A percentile compares a stretch with the other conserved stretches of the same genome.
phyloP scores from a whole-genome alignment of 306 rosid genomes.

The Pyrus communis region DNA sequence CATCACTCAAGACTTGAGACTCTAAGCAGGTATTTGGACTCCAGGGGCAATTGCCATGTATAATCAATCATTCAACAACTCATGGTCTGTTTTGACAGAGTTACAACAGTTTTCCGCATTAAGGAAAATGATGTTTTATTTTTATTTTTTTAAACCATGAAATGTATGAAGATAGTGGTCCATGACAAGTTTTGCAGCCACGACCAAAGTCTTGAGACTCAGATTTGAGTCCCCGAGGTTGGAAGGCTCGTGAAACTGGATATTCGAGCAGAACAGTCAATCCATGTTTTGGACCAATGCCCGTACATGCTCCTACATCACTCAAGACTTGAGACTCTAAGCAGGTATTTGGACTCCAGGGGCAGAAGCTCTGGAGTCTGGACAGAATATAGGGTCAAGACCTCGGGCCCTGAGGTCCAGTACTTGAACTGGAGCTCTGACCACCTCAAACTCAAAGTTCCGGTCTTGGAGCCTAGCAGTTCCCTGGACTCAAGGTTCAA shows the following conservation, averaged over 20 bases:
- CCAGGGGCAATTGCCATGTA: neutral
- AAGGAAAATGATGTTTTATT: neutral
- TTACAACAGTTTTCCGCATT: neutral
- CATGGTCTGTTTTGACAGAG: neutral
- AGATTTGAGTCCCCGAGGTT: neutral
- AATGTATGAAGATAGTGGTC: neutral
- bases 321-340: neutral
- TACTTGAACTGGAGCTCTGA: neutral
- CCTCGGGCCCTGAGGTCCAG: neutral
- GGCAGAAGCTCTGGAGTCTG: neutral
- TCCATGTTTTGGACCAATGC: neutral
- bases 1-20: neutral
- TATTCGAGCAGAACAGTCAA: neutral
- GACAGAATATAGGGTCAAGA: neutral
- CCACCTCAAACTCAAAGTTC: neutral
- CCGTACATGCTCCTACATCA: neutral
- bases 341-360: neutral
- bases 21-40: neutral
- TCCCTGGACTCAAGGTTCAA: neutral
- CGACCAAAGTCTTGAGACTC: neutral
- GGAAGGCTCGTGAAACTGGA: neutral
- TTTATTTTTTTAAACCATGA: neutral
- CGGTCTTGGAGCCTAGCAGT: neutral
- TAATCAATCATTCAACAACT: neutral
- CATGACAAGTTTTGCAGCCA: neutral